These are phyloP conservation scores for Haplosporangium sp. DNA, from an alignment of 371 early-diverging fungal species.

Conservation along the genomic window DNA sequence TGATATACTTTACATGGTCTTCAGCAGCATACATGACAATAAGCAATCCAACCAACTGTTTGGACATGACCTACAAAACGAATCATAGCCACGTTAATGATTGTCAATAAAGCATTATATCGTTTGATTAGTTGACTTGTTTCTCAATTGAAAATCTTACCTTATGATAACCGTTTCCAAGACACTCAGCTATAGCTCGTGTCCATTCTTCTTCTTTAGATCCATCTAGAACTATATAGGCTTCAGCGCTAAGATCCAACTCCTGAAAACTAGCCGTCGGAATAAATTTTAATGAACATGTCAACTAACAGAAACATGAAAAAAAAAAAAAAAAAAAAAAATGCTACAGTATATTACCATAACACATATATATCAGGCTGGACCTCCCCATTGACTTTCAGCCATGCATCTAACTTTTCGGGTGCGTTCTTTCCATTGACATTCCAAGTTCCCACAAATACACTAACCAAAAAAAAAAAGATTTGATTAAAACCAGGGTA, in stretches of 20 bases:
- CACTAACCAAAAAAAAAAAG: slow-evolving; percentile 43
- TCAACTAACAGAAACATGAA: background rate
- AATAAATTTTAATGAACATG: background rate
- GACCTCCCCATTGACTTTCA: slow-evolving; percentile 59
- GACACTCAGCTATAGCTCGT: slow-evolving; percentile 71
- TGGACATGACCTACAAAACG: slow-evolving; percentile 62
- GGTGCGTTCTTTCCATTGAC: slow-evolving; percentile 84
- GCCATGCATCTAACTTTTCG: slow-evolving; percentile 75
- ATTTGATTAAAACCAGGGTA: background rate
- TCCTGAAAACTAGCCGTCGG: slow-evolving; percentile 82
- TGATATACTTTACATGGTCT: slow-evolving; percentile 64
- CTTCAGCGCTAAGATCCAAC: slow-evolving; percentile 87
- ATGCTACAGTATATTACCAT: slow-evolving; percentile 62
- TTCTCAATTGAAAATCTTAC: background rate
- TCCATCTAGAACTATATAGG: slow-evolving; percentile 83
- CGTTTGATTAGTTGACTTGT: background rate
- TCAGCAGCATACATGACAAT: slow-evolving; percentile 82
- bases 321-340: background rate
- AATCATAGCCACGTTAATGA: background rate
- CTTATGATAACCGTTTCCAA: slow-evolving; percentile 62
- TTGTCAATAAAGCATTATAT: background rate
- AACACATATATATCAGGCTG: slow-evolving; percentile 80
- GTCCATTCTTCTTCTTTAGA: slow-evolving; percentile 86
- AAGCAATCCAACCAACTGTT: slow-evolving; percentile 89
- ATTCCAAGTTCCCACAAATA: slow-evolving; percentile 94